phyloP scores from a whole-genome alignment of 2,329 filamentous ascomycete genomes.

The Colletotrichum sp. region DNA sequence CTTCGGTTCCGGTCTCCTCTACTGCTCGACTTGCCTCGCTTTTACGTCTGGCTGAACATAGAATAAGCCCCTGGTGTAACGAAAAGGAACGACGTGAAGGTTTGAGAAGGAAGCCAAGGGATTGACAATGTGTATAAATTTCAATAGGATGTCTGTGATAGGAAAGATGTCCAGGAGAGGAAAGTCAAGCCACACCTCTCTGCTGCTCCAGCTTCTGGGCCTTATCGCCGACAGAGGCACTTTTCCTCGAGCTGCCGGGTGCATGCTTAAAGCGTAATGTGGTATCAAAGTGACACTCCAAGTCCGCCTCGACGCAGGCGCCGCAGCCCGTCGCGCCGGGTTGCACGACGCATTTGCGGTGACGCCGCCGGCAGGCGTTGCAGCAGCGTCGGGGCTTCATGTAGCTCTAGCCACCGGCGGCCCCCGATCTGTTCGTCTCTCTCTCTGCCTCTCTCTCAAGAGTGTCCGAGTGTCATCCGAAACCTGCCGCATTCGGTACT shows the following conservation, averaged over 20 bases:
- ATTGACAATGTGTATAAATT: not conserved
- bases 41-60: not conserved
- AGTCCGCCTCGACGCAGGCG: slow-evolving; percentile 6
- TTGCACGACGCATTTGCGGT: slow-evolving; percentile 14
- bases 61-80: not conserved
- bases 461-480: slow-evolving; percentile 1
- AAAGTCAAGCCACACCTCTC: slow-evolving; percentile 2
- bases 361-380: slow-evolving; percentile 14
- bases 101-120: not conserved
- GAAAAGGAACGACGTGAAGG: not conserved
- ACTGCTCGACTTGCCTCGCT: not conserved
- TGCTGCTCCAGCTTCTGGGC: not conserved
- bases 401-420: not conserved
- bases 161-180: not conserved
- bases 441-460: not conserved
- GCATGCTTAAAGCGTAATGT: slow-evolving; percentile 13
- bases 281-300: slow-evolving; percentile 12
- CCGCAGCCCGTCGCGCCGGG: slow-evolving; percentile 7
- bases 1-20: not conserved
- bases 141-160: not conserved
- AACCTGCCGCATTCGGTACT: not conserved
- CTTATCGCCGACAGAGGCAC: not conserved
- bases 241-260: not conserved
- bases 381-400: slow-evolving; percentile 18
- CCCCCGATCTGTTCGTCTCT: not conserved